phyloP scores from a whole-genome alignment of 192 early-diverging fungal genomes.

The Kappamyces sp. region DNA sequence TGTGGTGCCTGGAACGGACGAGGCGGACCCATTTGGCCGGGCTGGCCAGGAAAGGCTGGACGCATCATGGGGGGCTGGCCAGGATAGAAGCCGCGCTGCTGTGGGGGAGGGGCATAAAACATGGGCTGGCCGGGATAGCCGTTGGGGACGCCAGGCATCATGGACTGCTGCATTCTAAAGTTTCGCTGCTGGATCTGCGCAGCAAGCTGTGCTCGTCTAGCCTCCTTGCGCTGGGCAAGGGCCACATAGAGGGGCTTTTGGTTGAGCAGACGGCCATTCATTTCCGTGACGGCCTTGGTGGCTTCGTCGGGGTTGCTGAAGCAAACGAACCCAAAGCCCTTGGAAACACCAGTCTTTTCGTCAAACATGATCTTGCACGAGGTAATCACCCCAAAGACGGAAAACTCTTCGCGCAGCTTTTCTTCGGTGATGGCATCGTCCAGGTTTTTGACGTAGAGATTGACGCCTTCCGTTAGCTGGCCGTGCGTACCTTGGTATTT shows the following conservation, averaged over 20 bases:
- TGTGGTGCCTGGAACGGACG: constrained; percentile 19
- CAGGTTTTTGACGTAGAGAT: constrained; percentile 98
- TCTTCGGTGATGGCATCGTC: constrained; percentile 96
- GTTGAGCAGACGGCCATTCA: constrained; percentile 94
- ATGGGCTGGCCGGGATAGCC: constrained; percentile 53
- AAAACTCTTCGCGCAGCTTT: constrained; percentile 92
- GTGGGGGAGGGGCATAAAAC: constrained; percentile 51
- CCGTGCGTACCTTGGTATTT: constrained; percentile 74
- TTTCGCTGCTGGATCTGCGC: constrained; percentile 89
- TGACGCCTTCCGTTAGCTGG: constrained; percentile 58
- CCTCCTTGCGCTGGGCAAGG: constrained; percentile 96
- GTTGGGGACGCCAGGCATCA: constrained; percentile 38
- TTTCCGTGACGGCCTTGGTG: constrained; percentile 95
- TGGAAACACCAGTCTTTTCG: constrained; percentile 72
- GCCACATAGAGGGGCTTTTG: constrained; percentile 98
- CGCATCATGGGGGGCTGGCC: constrained; percentile 38
- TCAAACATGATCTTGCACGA: constrained; percentile 97
- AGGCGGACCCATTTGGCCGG: constrained; percentile 25
- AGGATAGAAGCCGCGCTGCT: constrained; percentile 27
- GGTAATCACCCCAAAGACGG: constrained; percentile 92
- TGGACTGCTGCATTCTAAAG: constrained; percentile 69
- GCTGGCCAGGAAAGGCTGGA: constrained; percentile 38
- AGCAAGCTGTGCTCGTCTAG: constrained; percentile 91
- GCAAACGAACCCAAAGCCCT: constrained; percentile 99
- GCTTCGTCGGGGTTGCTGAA: constrained; percentile 98